Evolutionary conservation across 208 protist species (phyloP).

Genomic region (Crithidia expoeki): DNA sequence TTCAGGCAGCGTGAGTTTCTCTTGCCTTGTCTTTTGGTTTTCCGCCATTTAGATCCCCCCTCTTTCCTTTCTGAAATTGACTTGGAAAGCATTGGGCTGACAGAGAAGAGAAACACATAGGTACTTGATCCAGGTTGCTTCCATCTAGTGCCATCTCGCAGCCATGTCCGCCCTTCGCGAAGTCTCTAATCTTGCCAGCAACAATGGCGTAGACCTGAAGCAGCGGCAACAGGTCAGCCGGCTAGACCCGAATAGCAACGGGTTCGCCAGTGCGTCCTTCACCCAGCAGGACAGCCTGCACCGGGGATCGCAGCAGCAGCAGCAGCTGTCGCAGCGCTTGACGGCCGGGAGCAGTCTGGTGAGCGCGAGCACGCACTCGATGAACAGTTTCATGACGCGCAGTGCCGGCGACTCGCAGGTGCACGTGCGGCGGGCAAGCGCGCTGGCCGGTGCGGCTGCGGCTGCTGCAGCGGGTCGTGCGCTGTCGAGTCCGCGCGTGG

Average conservation of each 20-base stretch:
- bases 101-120: no score
- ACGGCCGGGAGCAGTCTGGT: conserved; percentile 23
- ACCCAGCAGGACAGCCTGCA: conserved; percentile 30
- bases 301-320: conserved; percentile 22
- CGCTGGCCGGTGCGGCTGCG: neutral
- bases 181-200: conserved; percentile 51
- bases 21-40: no score
- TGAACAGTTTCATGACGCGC: conserved; percentile 25
- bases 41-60: no score
- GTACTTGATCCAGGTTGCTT: no score
- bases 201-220: conserved; percentile 49
- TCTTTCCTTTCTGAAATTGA: no score
- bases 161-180: conserved; percentile 66
- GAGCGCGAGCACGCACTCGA: conserved; percentile 21
- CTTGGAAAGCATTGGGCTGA: no score
- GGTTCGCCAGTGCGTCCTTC: conserved; percentile 21
- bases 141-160: no score
- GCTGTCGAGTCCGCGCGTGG: conserved; percentile 44
- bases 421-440: conserved; percentile 25
- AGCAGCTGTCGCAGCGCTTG: no score
- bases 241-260: conserved; percentile 32
- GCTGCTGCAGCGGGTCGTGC: conserved; percentile 17
- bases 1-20: conserved; percentile 1
- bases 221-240: conserved; percentile 54
- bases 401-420: conserved; percentile 24